A percentile compares a stretch with the other conserved stretches of the same genome.
These are phyloP conservation scores for Aspergillus sp. DNA, from an alignment of 2,329 filamentous ascomycete species.

Conservation along the genomic window DNA sequence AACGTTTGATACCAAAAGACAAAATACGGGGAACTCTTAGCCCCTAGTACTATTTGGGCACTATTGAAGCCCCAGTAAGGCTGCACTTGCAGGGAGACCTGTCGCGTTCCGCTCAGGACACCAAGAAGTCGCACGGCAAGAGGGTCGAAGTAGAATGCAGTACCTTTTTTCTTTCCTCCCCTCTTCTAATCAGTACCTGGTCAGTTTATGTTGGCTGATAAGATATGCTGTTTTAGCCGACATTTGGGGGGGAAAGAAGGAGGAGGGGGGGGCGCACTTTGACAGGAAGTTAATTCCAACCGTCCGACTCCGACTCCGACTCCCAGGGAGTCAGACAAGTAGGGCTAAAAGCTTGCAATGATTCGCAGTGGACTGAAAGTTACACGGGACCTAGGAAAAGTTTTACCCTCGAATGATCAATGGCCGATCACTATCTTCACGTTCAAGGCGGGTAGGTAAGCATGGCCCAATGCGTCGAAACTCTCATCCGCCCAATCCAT, in stretches of 20 bases:
- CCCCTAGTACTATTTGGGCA: constrained; percentile 9
- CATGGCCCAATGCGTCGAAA: neutral
- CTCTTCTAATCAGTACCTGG: too few species aligned
- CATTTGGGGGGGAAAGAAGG: neutral
- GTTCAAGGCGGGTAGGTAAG: constrained; percentile 1
- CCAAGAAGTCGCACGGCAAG: neutral
- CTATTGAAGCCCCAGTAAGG: constrained; percentile 24
- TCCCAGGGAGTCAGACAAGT: neutral
- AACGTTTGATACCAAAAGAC: constrained; percentile 1
- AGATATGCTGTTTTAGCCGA: neutral
- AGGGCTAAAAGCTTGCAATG: constrained; percentile 12
- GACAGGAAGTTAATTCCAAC: neutral
- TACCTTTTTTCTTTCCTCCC: neutral
- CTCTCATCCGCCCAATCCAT: neutral
- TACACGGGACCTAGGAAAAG: constrained; percentile 12
- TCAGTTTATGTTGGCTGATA: neutral
- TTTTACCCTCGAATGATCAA: constrained; percentile 15
- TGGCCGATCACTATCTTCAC: constrained; percentile 19
- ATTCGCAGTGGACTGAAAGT: constrained; percentile 6
- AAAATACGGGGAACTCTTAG: neutral
- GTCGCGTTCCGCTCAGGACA: constrained; percentile 10
- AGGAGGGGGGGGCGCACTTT: neutral
- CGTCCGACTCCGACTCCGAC: neutral
- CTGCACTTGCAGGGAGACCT: constrained; percentile 19
- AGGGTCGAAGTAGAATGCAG: neutral